These are phyloP conservation scores for Penicillium sp. DNA, from an alignment of 2,329 filamentous ascomycete genomes.

Conservation along the genomic window DNA sequence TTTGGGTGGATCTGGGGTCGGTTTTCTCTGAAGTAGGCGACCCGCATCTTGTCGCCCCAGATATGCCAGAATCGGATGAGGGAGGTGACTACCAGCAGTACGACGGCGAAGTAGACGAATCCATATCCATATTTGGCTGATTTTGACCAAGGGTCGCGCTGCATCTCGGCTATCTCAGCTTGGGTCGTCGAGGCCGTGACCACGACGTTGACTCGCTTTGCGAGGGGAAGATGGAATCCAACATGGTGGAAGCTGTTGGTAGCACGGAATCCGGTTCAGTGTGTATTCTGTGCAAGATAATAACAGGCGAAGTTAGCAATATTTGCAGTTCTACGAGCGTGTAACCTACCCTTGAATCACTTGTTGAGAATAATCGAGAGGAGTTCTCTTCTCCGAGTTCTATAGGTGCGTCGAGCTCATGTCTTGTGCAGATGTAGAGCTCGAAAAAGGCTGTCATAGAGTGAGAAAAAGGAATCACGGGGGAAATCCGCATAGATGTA, in stretches of 20 bases:
- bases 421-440: neutral
- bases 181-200: slow-evolving; percentile 53
- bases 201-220: slow-evolving; percentile 53
- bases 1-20: slow-evolving; percentile 59
- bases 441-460: neutral
- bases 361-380: slow-evolving; percentile 1
- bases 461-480: neutral
- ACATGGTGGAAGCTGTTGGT: slow-evolving; percentile 8
- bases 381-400: slow-evolving; percentile 5
- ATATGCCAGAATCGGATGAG: slow-evolving; percentile 75
- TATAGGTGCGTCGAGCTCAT: slow-evolving; percentile 11
- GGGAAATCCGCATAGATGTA: slow-evolving; percentile 15
- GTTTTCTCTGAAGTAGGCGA: slow-evolving; percentile 81
- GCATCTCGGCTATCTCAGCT: slow-evolving; percentile 52
- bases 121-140: slow-evolving; percentile 80
- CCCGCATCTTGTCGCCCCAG: slow-evolving; percentile 89
- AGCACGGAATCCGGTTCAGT: neutral
- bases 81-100: slow-evolving; percentile 62
- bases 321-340: neutral
- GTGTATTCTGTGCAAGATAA: neutral
- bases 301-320: neutral
- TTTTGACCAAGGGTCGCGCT: slow-evolving; percentile 69
- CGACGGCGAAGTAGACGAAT: slow-evolving; percentile 82
- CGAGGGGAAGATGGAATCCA: slow-evolving; percentile 26
- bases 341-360: neutral